These are phyloP conservation scores for Hanseniaspora sp. DNA, from an alignment of 1,139 yeast genomes.

Conservation along the genomic window DNA sequence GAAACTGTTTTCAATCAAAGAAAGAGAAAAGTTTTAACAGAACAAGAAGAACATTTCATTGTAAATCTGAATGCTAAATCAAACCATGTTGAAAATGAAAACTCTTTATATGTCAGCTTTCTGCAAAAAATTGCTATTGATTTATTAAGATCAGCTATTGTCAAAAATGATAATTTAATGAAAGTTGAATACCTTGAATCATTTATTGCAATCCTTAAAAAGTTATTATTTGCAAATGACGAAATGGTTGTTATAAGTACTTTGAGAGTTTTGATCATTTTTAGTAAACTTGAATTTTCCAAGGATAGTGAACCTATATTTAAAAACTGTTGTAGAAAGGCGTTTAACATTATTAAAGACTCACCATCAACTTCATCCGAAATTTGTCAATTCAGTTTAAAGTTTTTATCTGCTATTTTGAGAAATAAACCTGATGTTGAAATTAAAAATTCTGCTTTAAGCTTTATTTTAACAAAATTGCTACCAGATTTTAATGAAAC, in stretches of 20 bases:
- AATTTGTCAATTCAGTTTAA: constrained; percentile 70
- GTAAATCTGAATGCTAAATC: constrained; percentile 56
- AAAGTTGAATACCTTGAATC: constrained; percentile 54
- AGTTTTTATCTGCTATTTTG: constrained; percentile 60
- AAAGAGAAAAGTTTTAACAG: constrained; percentile 26
- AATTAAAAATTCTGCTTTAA: constrained; percentile 61
- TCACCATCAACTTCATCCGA: constrained; percentile 72
- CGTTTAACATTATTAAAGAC: constrained; percentile 58
- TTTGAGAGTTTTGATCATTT: constrained; percentile 49
- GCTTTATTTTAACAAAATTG: constrained; percentile 63
- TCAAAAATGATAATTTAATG: constrained; percentile 47
- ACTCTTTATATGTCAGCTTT: constrained; percentile 42
- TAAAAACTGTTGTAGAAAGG: constrained; percentile 49
- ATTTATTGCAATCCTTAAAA: constrained; percentile 62
- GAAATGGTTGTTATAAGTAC: constrained; percentile 67
- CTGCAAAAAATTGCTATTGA: constrained; percentile 73
- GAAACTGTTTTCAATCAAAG: constrained; percentile 24
- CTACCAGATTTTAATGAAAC: constrained; percentile 90
- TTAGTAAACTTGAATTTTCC: constrained; percentile 54
- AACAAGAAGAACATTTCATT: constrained; percentile 50
- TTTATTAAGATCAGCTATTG: constrained; percentile 58
- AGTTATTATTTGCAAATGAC: constrained; percentile 49
- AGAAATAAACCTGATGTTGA: constrained; percentile 53
- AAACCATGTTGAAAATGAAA: constrained; percentile 42
- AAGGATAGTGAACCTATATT: constrained; percentile 44